These are phyloP conservation scores for Fraxinus anomala DNA, from an alignment of 257 asterid species.

Conservation along the genomic window DNA sequence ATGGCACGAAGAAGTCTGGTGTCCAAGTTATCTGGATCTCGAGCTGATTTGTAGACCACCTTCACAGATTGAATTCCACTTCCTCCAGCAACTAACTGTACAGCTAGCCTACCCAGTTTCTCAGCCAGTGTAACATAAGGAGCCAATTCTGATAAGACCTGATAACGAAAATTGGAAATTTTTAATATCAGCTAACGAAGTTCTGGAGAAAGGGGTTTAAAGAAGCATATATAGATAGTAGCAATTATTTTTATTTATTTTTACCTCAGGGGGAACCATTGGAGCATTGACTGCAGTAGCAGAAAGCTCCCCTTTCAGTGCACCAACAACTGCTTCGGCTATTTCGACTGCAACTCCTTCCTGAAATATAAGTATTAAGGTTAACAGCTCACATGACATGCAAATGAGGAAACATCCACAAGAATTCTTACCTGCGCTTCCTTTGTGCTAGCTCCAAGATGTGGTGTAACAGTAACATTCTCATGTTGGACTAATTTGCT, in stretches of 20 bases:
- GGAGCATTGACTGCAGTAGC: conserved; percentile 99
- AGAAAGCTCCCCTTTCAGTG: conserved; percentile 89
- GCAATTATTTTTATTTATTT: neutral
- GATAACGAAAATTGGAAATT: conserved; percentile 29
- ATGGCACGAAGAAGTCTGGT: conserved; percentile 95
- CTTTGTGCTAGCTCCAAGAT: conserved; percentile 99
- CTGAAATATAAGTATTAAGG: conserved; percentile 35
- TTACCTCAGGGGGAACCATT: conserved; percentile 96
- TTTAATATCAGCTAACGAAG: neutral
- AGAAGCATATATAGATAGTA: neutral
- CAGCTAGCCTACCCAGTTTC: conserved; percentile 88
- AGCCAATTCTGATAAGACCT: conserved; percentile 88
- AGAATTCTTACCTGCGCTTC: conserved; percentile 81
- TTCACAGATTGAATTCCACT: conserved; percentile 84
- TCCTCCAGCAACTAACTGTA: conserved; percentile 87
- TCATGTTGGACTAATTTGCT: conserved; percentile 82
- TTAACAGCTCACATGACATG: neutral
- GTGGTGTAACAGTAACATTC: conserved; percentile 90
- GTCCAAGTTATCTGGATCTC: conserved; percentile 84
- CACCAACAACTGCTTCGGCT: conserved; percentile 99
- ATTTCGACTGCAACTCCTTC: conserved; percentile 98
- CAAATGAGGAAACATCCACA: no score
- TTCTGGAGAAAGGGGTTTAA: neutral
- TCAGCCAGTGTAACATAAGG: conserved; percentile 84
- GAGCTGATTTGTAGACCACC: conserved; percentile 72